phyloP scores from a whole-genome alignment of 2,329 filamentous ascomycete genomes.

The Fusarium vanettenii region DNA sequence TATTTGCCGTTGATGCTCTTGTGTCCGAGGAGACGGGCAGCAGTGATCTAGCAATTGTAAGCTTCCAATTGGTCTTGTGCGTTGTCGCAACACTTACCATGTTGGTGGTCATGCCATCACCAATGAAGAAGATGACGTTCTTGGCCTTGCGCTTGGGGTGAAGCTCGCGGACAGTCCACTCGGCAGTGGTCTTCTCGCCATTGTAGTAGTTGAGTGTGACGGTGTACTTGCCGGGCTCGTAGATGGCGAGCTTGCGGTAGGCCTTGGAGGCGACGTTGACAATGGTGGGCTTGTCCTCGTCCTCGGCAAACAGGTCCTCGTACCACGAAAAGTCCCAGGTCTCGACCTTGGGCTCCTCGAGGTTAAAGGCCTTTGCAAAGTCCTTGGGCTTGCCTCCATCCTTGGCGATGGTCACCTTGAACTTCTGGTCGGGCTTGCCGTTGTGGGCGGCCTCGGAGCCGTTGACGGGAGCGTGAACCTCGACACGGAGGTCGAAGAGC shows the following conservation, averaged over 20 bases:
- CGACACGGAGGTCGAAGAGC: constrained; percentile 85
- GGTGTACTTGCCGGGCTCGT: constrained; percentile 83
- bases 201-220: constrained; percentile 82
- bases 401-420: constrained; percentile 80
- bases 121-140: constrained; percentile 88
- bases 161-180: constrained; percentile 81
- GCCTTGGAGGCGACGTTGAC: constrained; percentile 86
- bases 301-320: constrained; percentile 84
- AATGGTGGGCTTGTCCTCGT: constrained; percentile 74
- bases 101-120: constrained; percentile 79
- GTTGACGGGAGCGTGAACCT: constrained; percentile 84
- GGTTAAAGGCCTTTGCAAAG: constrained; percentile 75
- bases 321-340: constrained; percentile 88
- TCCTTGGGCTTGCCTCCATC: constrained; percentile 64
- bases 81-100: constrained; percentile 58
- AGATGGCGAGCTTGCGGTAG: constrained; percentile 79
- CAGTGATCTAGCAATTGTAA: constrained; percentile 65
- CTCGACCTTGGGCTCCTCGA: constrained; percentile 78
- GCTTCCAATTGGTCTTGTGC: background rate
- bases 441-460: constrained; percentile 81
- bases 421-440: constrained; percentile 77
- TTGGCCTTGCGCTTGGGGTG: constrained; percentile 79
- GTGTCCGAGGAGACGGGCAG: constrained; percentile 83
- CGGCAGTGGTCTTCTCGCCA: constrained; percentile 76
- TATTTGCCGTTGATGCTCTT: constrained; percentile 88